Evolutionary conservation across 257 asterid species (phyloP).

Genomic region (Pogostemon cablin): DNA sequence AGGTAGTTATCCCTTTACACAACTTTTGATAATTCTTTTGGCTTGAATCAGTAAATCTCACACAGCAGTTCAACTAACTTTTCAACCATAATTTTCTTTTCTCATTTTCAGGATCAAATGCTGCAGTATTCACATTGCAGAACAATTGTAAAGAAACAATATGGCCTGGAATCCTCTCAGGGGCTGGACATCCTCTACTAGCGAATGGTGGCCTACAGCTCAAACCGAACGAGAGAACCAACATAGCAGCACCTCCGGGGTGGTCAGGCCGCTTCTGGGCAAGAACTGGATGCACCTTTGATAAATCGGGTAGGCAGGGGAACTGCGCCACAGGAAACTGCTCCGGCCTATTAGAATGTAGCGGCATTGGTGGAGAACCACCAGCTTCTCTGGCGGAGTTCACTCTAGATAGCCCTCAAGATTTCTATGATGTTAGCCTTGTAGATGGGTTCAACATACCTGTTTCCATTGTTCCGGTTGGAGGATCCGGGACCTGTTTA

Average conservation of each 20-base stretch:
- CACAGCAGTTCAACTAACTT: constrained; percentile 1
- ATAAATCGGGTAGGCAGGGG: constrained; percentile 50
- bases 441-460: constrained; percentile 61
- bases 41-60: background rate
- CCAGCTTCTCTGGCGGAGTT: constrained; percentile 76
- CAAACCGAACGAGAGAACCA: constrained; percentile 20
- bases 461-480: constrained; percentile 48
- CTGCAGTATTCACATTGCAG: constrained; percentile 48
- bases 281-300: constrained; percentile 62
- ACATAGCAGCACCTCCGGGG: constrained; percentile 49
- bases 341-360: constrained; percentile 49
- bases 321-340: constrained; percentile 70
- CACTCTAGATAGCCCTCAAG: constrained; percentile 54
- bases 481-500: constrained; percentile 51
- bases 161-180: constrained; percentile 68
- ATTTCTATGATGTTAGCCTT: constrained; percentile 70
- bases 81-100: background rate
- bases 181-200: constrained; percentile 52
- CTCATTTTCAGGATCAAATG: constrained; percentile 42
- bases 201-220: constrained; percentile 53
- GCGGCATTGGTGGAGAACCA: constrained; percentile 58
- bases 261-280: constrained; percentile 93
- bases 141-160: constrained; percentile 49
- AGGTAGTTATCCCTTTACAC: constrained; percentile 25
- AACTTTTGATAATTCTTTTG: background rate